Evolutionary conservation across 1,284 basidiomycete species (phyloP), one percentile per base, ranked within the genome.

Genomic region (Phylloporus gajari): DNA sequence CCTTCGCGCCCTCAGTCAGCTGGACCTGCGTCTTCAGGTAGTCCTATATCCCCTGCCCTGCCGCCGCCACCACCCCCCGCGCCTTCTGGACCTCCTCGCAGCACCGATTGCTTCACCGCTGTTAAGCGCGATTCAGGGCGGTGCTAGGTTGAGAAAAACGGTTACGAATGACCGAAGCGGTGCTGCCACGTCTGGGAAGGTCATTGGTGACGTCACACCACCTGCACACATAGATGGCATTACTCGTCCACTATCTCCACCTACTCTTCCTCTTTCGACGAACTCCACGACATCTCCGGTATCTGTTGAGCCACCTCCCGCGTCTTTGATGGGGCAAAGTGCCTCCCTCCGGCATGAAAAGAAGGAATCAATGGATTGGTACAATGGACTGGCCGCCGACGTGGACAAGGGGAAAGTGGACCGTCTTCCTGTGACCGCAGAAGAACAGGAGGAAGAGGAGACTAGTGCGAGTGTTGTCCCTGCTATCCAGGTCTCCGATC

Each of bases 321-420:
- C 73, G 64, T 70, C 75, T 72, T 68, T 64, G 46, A 83, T 86
- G 80, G 78, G 77, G 61, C 62, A 73, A 62, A 71, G 58, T 32
- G 72, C 66, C 59, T 77, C 77, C 61, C 73, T 81, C n/a, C 65
- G 73, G 19, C 76, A 74, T 44, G 89, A 83, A 67, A 91, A 95
- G 78, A 88, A 94, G 73, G 94, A 97, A 82, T 94, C 92, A 38
- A 94, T 98, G 17, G 97, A 96, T 79, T 98, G 97, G 97, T 95
- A 95, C 80, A 89, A 91, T 69, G 93, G 92, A 56, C 87, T 97
- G n/a, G 96, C 97, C 15, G 92, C 93, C 58, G 95, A 97, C 83
- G 81, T 84, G 15, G 79, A 85, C 58, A 77, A 80, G 80, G 83
- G 68, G 72, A 82, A 83, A 12, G 83, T 88, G 23, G 72, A 71